Percentiles rank a stretch among this genome's conserved stretches.
Conservation (phyloP, 169 alveolate genomes). For the Cytauxzoon felis region DNA sequence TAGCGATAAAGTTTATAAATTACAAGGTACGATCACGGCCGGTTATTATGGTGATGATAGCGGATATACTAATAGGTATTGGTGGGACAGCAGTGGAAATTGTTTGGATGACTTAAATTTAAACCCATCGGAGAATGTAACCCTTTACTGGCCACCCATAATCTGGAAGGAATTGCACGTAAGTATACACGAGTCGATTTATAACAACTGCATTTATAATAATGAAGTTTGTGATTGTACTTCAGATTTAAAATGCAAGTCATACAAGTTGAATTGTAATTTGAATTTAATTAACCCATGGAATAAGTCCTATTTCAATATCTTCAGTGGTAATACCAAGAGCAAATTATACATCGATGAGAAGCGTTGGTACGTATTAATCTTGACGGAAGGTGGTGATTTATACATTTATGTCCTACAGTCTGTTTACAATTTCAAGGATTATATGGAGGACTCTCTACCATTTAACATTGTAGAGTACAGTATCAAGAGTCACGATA, state of each 20-base stretch:
- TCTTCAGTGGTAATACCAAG: conserved; percentile 8
- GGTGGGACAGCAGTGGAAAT: conserved; percentile 19
- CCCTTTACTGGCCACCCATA: conserved; percentile 49
- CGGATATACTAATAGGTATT: neutral
- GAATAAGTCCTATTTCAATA: conserved; percentile 23
- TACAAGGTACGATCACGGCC: conserved; percentile 18
- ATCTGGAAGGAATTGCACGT: conserved; percentile 29
- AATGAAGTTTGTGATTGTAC: neutral
- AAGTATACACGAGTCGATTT: conserved; percentile 1
- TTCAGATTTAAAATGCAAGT: neutral
- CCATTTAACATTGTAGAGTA: conserved; percentile 40
- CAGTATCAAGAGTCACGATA: conserved; percentile 18
- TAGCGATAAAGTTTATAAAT: conserved; percentile 11
- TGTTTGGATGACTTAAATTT: conserved; percentile 16
- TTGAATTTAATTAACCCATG: conserved; percentile 47
- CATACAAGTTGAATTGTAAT: conserved; percentile 2
- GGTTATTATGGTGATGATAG: conserved; percentile 19
- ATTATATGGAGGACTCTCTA: conserved; percentile 7
- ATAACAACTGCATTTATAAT: neutral
- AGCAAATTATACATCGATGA: conserved; percentile 19
- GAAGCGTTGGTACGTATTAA: conserved; percentile 33
- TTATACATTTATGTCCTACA: conserved; percentile 28
- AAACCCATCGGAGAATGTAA: neutral
- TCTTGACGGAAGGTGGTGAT: conserved; percentile 39
- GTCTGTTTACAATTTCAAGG: conserved; percentile 4